Evolutionary conservation across 1,284 basidiomycete species (phyloP), one percentile per base, ranked within the genome.

Genomic region (Volvariella volvacea): DNA sequence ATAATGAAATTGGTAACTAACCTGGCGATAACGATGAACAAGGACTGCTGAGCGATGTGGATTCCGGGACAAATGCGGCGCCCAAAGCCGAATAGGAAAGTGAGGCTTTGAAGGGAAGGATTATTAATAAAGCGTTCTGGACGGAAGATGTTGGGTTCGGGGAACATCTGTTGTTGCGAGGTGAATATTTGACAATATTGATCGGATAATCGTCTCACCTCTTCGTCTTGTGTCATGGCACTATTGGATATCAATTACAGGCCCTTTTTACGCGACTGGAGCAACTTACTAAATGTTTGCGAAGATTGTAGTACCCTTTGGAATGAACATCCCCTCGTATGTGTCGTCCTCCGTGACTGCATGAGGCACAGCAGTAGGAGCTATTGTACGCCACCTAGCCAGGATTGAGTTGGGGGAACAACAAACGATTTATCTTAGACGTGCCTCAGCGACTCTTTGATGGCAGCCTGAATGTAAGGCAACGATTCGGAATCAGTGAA

Each of bases 41-140:
- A 49, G 2, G 63, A 63, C 0, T 61, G 54, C 30, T 71, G 65
- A 1, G 66, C 65, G 28, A 70, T 58, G 45, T 61, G 50, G 45
- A 54, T 49, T 0, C 64, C 64, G 3, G 62, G 61, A 42, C 64
- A 66, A 15, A 62, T 51, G 3, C 61, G 55, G 12, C 61, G 57
- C 7, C 59, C 59, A 33, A 54, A 63, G 4, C 62, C 62, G 44
- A 63, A 65, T 40, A 53, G 58, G 1, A 55, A 20, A 1, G 22
- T 50, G 14, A 36, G 19, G 19, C n/a, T 16, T 20, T 7, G 14
- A 15, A 36, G 34, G 8, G 14, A 4, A 36, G 34, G n/a, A 36
- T 36, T 36, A 30, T 65, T 61, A 41, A 78, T 48, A 50, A 66
- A 78, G 2, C 77, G 63, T 22, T 75, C 73, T 0, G 77, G 77